Base-by-base conservation (phyloP, 2,329 filamentous ascomycete genomes). In the Monilinia aucupariae region DNA sequence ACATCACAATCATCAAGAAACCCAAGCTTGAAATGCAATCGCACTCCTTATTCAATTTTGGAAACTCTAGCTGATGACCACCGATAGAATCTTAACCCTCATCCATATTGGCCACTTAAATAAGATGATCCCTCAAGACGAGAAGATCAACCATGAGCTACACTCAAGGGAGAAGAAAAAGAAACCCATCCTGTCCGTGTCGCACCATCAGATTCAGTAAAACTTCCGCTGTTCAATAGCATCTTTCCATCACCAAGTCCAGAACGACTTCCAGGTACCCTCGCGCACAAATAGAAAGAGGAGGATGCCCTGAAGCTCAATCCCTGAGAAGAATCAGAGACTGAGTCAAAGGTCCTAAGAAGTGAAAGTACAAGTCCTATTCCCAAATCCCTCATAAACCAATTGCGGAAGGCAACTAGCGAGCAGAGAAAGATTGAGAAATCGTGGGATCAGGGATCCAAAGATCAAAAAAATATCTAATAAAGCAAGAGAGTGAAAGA, bases 401-500 rank as follows among this genome's bases (percentile, higher is more conserved):
- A 34, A 37, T 45, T 32, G 37, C 41, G 17, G 17, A 51, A 41
- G 12, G 47, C 47, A 53, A 60, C 22, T 47, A 47, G 41, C 25
- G 8, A 20, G 47, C 34, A 51, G 43, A 51, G 39, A 50, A 51
- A 51, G 22, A 34, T 50, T 50, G 41, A 37, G 37, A 45, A 47
- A 52, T 51, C 39, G 13, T 39, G 13, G 32, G 64, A 55, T 39
- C 61, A 67, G 63, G 60, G 54, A 67, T 66, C 68, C 54, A 50
- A 64, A 30, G 65, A 65, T 65, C 64, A 63, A 55, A 64, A 64
- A 34, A 49, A n/a, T 45, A n/a, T 7, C 41, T 67, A 64, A 54
- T 64, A 67, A 71, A 61, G 67, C 59, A 68, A 55, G 25, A 52
- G 37, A 34, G 63, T 64, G 65, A 30, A 30, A 64, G 65, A 64